Evolutionary conservation across 202 grass and related monocot species (phyloP), one percentile per base, ranked within the genome.

Genomic region (Musa balbisiana): DNA sequence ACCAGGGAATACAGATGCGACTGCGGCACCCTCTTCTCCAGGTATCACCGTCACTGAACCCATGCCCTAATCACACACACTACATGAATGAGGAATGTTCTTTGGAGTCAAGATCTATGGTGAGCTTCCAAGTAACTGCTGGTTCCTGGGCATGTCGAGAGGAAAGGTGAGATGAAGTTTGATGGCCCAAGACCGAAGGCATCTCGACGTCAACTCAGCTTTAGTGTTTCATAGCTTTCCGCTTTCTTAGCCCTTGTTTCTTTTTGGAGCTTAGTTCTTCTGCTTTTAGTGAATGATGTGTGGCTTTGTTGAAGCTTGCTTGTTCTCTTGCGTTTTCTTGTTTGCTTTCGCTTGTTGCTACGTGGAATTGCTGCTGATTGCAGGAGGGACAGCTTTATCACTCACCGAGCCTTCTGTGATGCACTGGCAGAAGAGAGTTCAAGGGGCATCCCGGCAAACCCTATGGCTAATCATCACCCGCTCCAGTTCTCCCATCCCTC

Each of bases 331-430:
- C 49, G 9, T 1, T 52, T 53, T 9, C 20, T 54, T 23, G 53
- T 23, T 10, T 55, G 26, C 21, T 25, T 71, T 71, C 15, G 51
- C 51, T 24, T 22, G 6, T 53, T 14, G 51, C 21, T 55, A 60
- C 14, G 17, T 20, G 56, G 19, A 17, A 54, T 11, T 55, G 11
- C 71, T 23, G 16, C 3, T 73, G 52, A 23, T 55, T 73, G 71
- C 71, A 73, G 71, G 52, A 73, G 71, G 52, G 71, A 73, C 21
- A 73, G 71, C 71, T 73, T 73, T 25, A 73, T 73, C 71, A 73
- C 71, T 23, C 71, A 73, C 71, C 54, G 52, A 26, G 71, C 71
- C 71, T 73, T 73, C 71, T 73, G 71, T 8, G 71, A 73, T 54
- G 71, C 71, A 26, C 51, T 73, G 71, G 71, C 71, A 19, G 71